Evolutionary conservation across 2,329 filamentous ascomycete genomes (phyloP).

Genomic region (Colletotrichum sublineola): DNA sequence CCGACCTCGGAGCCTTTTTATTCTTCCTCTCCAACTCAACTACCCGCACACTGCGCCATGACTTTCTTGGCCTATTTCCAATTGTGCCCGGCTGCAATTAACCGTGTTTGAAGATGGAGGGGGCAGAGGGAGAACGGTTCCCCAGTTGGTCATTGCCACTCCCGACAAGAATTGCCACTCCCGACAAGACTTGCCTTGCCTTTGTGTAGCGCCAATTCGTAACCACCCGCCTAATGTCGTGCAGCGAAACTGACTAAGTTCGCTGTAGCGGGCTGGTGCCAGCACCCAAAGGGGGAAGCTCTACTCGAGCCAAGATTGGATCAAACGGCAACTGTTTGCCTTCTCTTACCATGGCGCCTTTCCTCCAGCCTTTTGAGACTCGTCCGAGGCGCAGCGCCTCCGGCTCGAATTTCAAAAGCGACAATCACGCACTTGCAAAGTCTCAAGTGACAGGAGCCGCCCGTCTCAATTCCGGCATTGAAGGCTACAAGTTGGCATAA

Average conservation of each 20-base stretch:
- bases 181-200: slow-evolving; percentile 12
- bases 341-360: slow-evolving; percentile 13
- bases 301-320: slow-evolving; percentile 36
- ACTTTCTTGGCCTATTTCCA: slow-evolving; percentile 6
- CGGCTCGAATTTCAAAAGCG: slow-evolving; percentile 8
- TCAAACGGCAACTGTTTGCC: slow-evolving; percentile 39
- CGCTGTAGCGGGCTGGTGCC: background rate
- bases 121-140: background rate
- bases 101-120: slow-evolving; percentile 4
- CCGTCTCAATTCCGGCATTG: slow-evolving; percentile 17
- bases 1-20: background rate
- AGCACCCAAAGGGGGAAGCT: slow-evolving; percentile 18
- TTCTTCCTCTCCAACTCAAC: slow-evolving; percentile 3
- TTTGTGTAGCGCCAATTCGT: slow-evolving; percentile 2
- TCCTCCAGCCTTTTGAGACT: background rate
- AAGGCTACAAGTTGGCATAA: background rate
- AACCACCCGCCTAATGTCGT: background rate
- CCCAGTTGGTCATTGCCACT: background rate
- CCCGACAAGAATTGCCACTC: background rate
- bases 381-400: slow-evolving; percentile 28
- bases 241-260: slow-evolving; percentile 33
- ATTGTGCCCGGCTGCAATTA: slow-evolving; percentile 18
- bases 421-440: slow-evolving; percentile 4
- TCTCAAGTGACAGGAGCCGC: slow-evolving; percentile 5
- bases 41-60: slow-evolving; percentile 9